phyloP scores from a whole-genome alignment of 768 basidiomycete species.

The Podaxis sp. region DNA sequence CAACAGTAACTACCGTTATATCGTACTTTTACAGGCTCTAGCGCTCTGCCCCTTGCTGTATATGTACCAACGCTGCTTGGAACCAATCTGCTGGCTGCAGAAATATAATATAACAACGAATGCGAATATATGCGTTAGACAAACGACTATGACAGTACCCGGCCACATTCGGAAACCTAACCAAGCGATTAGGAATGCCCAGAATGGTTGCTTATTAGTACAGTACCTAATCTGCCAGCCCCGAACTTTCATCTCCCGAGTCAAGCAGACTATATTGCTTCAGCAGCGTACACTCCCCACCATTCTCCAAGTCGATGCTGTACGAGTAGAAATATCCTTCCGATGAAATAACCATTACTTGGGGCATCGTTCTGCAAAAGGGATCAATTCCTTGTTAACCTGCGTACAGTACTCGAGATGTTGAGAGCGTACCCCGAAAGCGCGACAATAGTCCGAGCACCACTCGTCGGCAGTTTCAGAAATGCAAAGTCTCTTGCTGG shows the following conservation, averaged over 20 bases:
- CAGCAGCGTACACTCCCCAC: constrained; percentile 92
- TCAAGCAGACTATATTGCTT: constrained; percentile 72
- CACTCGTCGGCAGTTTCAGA: constrained; percentile 74
- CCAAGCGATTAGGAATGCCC: too few species aligned
- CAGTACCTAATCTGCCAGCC: background rate
- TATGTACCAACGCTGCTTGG: too few species aligned
- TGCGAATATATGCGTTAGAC: too few species aligned
- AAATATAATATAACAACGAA: too few species aligned
- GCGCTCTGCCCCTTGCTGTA: too few species aligned
- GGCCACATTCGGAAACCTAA: too few species aligned
- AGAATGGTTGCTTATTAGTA: too few species aligned
- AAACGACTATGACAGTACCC: too few species aligned
- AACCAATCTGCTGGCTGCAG: too few species aligned
- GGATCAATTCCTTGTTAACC: background rate
- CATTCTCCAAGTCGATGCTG: constrained; percentile 92
- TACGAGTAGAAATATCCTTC: constrained; percentile 97
- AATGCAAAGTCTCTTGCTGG: constrained; percentile 94
- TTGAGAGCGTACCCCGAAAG: constrained; percentile 66
- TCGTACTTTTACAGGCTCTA: too few species aligned
- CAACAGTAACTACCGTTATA: too few species aligned
- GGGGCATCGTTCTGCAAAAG: constrained; percentile 76
- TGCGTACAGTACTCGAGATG: background rate
- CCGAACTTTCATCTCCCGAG: constrained; percentile 10
- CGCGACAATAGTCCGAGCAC: constrained; percentile 84
- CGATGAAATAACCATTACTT: constrained; percentile 95